phyloP scores from a whole-genome alignment of 1,284 basidiomycete species.

The Cutaneotrichosporon curvatum region DNA sequence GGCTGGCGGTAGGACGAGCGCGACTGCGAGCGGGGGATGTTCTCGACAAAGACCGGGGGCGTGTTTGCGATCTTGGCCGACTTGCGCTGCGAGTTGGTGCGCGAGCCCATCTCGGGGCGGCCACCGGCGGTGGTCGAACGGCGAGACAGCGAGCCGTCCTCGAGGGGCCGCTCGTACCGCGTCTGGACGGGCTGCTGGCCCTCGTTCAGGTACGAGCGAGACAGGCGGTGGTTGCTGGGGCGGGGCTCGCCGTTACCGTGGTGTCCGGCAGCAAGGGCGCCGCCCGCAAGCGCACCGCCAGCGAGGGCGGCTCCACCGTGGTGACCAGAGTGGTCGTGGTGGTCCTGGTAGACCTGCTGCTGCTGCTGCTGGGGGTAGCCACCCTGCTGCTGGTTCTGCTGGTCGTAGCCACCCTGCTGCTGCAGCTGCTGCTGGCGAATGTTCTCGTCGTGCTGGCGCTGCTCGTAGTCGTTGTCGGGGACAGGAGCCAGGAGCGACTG shows the following conservation, averaged over 20 bases:
- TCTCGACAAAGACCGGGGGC: slow-evolving; percentile 5
- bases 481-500: no score
- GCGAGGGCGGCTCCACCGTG: no score
- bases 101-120: neutral
- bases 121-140: neutral
- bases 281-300: no score
- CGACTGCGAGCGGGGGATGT: neutral
- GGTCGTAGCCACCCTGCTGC: no score
- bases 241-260: neutral
- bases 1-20: neutral
- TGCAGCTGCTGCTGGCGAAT: no score
- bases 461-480: no score
- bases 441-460: no score
- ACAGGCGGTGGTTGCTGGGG: slow-evolving; percentile 21
- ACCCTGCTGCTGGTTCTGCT: no score
- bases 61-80: slow-evolving; percentile 1
- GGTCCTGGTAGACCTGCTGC: no score
- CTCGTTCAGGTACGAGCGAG: slow-evolving; percentile 38
- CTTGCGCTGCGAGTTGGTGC: neutral
- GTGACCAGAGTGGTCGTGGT: no score
- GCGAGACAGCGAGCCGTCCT: neutral
- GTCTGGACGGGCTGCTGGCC: slow-evolving; percentile 6
- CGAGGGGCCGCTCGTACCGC: slow-evolving; percentile 9
- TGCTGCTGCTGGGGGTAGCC: no score
- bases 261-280: neutral